Base-by-base conservation (phyloP, 169 alveolate genomes). In the Plasmodium adleri region DNA sequence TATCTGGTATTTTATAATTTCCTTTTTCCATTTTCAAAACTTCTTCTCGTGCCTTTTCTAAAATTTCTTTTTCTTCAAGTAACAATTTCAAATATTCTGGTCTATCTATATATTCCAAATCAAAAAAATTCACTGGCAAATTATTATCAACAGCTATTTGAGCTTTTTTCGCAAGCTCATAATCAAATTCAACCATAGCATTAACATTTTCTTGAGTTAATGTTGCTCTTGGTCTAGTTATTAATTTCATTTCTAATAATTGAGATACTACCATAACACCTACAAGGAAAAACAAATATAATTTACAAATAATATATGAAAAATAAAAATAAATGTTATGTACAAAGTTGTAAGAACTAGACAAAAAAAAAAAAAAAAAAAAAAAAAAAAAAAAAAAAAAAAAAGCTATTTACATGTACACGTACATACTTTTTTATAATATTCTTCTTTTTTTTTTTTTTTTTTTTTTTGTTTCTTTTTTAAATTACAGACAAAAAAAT, bases 241-340 rank as follows among this genome's bases (percentile, higher is more conserved):
- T 88, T 12, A 94, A 86, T 70, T 92, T 94, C 96, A 94, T 94
- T 70, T 94, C 96, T 39, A 94, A 86, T 39, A 94, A 68, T 49
- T 94, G 96, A 9, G 95, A 93, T 39, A 94, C 95, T 12, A 95
- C 96, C 95, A 94, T 94, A 24, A 94, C 96, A 7, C 96, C 96
- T 92, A 20, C 52, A 47, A 20, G 43, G n/a, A 66, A 66, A 66
- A 66, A 1, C 26, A 66, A 63, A 63, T 4, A 67, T 8, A 47
- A 7, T 12, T 3, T 17, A 49, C 8, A 74, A 32, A 58, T 10
- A 17, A 56, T 43, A 43, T n/a, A 17, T 8, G 17, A 17, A 64
- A 64, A 20, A 28, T 7, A 3, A 26, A 64, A 64, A 64, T 2
- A 2, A 60, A 15, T 17, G 15, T 59, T 70, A 70, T 70, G 5